Evolutionary conservation across 371 early-diverging fungal species (phyloP).

Genomic region (Mortierella sp.): DNA sequence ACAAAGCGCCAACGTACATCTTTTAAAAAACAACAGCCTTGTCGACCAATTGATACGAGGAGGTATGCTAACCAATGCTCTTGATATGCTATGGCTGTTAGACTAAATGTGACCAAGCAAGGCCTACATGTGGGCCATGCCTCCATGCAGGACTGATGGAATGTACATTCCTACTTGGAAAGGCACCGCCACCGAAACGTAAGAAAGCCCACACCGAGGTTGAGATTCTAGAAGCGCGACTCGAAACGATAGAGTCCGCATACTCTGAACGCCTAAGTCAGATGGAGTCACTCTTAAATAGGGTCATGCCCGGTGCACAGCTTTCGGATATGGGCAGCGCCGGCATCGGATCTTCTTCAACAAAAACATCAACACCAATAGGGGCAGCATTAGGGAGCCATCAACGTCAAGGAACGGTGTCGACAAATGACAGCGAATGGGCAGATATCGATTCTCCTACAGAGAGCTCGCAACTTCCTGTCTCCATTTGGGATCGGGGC

Average conservation of each 20-base stretch:
- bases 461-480: conserved; percentile 1
- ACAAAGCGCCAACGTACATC: too few relatives aligned
- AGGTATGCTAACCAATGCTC: too few relatives aligned
- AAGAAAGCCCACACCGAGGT: conserved; percentile 48
- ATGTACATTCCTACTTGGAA: conserved; percentile 51
- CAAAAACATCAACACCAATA: conserved; percentile 2
- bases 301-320: conserved; percentile 33
- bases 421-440: conserved; percentile 20
- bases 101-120: conserved; percentile 57
- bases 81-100: neutral
- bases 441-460: conserved; percentile 15
- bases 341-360: neutral
- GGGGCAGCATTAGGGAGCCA: neutral
- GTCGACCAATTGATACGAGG: too few relatives aligned
- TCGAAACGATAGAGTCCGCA: conserved; percentile 47
- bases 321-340: conserved; percentile 11
- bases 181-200: conserved; percentile 38
- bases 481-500: conserved; percentile 1
- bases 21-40: neutral
- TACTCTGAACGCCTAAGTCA: conserved; percentile 54
- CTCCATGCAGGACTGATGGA: conserved; percentile 54
- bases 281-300: conserved; percentile 45
- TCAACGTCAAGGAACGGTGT: conserved; percentile 1
- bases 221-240: conserved; percentile 45
- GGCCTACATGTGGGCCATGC: conserved; percentile 53